A percentile compares a stretch with the other conserved stretches of the same genome.
Evolutionary conservation across 2,329 filamentous ascomycete genomes (phyloP).

Genomic region (Parascedosporium putredinis): DNA sequence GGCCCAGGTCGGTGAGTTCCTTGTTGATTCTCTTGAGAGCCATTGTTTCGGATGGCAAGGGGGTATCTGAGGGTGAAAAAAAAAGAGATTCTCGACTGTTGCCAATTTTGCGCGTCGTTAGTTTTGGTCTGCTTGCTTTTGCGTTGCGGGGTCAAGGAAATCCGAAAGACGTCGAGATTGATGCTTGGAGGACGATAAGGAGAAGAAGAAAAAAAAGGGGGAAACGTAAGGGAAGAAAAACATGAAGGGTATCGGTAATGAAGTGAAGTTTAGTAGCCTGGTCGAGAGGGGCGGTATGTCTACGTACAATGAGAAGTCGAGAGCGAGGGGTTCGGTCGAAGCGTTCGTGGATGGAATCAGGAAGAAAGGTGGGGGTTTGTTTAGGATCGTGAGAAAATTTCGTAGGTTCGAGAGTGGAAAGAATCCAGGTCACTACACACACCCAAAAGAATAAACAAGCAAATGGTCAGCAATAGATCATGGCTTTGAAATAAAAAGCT

Average conservation of each 20-base stretch:
- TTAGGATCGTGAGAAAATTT: constrained; percentile 5
- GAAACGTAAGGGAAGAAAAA: constrained; percentile 1
- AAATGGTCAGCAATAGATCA: constrained; percentile 1
- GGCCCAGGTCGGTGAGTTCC: constrained; percentile 82
- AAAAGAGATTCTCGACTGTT: constrained; percentile 2
- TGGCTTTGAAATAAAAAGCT: background rate
- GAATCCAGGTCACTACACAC: background rate
- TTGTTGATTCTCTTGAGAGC: constrained; percentile 92
- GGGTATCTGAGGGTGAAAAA: constrained; percentile 1
- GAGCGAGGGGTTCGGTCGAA: background rate
- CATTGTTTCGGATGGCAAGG: constrained; percentile 38
- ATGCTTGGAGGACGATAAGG: constrained; percentile 1
- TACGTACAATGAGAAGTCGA: background rate
- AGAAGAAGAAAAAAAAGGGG: background rate
- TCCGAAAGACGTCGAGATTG: too few species aligned
- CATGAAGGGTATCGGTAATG: constrained; percentile 3
- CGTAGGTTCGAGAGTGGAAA: background rate
- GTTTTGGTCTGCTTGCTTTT: background rate
- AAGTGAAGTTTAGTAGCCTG: background rate
- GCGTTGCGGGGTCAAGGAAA: constrained; percentile 1
- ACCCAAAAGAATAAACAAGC: background rate
- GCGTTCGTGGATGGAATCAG: constrained; percentile 5
- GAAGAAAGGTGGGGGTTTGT: constrained; percentile 3
- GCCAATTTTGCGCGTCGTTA: background rate
- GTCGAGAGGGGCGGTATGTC: constrained; percentile 6